These are phyloP conservation scores for Vanilla planifolia DNA, from an alignment of 106 monocot genomes.

Conservation along the genomic window DNA sequence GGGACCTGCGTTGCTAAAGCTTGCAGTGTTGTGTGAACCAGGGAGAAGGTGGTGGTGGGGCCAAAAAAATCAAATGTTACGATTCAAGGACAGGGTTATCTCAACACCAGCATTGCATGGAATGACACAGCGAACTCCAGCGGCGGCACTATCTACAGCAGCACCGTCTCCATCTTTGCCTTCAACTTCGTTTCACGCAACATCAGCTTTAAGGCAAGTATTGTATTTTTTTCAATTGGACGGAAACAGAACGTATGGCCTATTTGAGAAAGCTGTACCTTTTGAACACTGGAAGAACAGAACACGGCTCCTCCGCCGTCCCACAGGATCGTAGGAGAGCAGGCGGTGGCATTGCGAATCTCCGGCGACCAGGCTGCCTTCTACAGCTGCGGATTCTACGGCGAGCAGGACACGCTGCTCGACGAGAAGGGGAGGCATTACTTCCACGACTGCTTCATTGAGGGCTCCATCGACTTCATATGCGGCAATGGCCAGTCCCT, in stretches of 20 bases:
- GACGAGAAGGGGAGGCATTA: slow-evolving; percentile 52
- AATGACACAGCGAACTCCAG: slow-evolving; percentile 58
- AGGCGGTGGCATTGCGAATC: slow-evolving; percentile 55
- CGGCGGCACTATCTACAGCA: slow-evolving; percentile 47
- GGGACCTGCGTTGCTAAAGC: neutral
- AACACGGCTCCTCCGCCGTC: slow-evolving; percentile 29
- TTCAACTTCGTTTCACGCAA: slow-evolving; percentile 59
- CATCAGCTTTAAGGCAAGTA: slow-evolving; percentile 55
- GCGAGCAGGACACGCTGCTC: slow-evolving; percentile 55
- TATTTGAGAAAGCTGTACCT: no score
- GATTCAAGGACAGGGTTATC: slow-evolving; percentile 51
- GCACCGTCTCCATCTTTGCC: slow-evolving; percentile 38
- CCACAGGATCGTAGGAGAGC: slow-evolving; percentile 31
- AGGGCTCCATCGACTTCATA: slow-evolving; percentile 63
- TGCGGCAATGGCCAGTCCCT: slow-evolving; percentile 55
- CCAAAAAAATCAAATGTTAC: slow-evolving; percentile 53
- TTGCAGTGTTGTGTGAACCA: slow-evolving; percentile 9
- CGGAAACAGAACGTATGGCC: no score
- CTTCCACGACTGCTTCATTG: slow-evolving; percentile 45
- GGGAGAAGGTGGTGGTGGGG: slow-evolving; percentile 60
- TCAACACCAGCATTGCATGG: slow-evolving; percentile 54
- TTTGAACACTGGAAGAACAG: slow-evolving; percentile 8
- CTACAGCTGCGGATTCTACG: slow-evolving; percentile 53
- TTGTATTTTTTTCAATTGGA: no score
- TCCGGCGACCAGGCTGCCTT: slow-evolving; percentile 61